Evolutionary conservation across 306 rosid genomes (phyloP).

Genomic region (Arachis stenosperma): DNA sequence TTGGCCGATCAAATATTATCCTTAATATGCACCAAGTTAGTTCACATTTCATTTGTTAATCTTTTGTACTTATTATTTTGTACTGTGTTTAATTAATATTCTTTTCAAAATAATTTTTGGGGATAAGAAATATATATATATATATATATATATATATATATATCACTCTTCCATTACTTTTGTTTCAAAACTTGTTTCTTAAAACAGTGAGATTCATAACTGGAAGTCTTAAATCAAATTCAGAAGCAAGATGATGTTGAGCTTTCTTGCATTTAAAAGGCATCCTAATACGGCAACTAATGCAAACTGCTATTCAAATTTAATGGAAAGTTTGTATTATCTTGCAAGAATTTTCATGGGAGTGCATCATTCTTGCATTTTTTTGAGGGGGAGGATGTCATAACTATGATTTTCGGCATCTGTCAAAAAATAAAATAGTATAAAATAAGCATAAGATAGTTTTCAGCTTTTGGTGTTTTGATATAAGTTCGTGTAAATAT

Average conservation of each 20-base stretch:
- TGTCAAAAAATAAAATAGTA: not conserved
- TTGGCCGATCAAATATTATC: conserved; percentile 91
- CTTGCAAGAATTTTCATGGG: not conserved
- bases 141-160: not conserved
- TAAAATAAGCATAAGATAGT: too few species aligned
- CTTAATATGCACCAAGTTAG: conserved; percentile 85
- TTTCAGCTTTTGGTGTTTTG: too few species aligned
- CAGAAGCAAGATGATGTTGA: conserved; percentile 34
- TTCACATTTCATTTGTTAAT: conserved; percentile 9
- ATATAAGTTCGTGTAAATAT: too few species aligned
- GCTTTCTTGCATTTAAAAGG: conserved; percentile 32
- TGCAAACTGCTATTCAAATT: conserved; percentile 23
- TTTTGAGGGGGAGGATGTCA: too few species aligned
- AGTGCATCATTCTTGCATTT: too few species aligned
- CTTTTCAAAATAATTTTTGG: too few species aligned
- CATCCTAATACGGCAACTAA: conserved; percentile 19
- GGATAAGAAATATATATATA: too few species aligned
- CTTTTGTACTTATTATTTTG: not conserved
- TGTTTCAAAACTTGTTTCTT: not conserved
- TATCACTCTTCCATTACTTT: not conserved
- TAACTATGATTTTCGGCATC: not conserved
- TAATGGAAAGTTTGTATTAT: not conserved
- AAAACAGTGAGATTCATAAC: conserved; percentile 14
- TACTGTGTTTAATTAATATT: not conserved
- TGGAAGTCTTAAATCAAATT: conserved; percentile 24